A percentile compares a stretch with the other conserved stretches of the same genome.
phyloP scores from a whole-genome alignment of 352 stramenopile genomes.

The Pythium biforme region DNA sequence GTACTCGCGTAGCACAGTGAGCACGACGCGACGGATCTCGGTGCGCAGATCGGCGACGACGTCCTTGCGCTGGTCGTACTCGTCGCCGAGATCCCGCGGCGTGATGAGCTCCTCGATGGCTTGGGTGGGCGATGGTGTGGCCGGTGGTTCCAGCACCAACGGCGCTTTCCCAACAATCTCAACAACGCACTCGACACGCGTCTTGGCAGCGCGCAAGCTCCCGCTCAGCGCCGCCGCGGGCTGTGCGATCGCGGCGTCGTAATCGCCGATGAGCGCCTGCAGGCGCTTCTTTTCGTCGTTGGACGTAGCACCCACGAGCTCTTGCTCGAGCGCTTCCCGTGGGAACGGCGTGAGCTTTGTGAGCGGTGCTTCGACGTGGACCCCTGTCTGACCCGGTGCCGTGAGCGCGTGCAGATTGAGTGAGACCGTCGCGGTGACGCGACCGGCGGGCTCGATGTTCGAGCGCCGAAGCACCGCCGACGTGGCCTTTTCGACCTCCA shows the following conservation, averaged over 20 bases:
- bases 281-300: slow-evolving; percentile 80
- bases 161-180: slow-evolving; percentile 35
- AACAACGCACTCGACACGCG: slow-evolving; percentile 29
- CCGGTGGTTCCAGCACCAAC: slow-evolving; percentile 41
- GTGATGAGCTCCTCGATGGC: slow-evolving; percentile 55
- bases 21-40: slow-evolving; percentile 61
- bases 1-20: slow-evolving; percentile 64
- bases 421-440: slow-evolving; percentile 32
- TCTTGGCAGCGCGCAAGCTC: slow-evolving; percentile 28
- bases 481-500: slow-evolving; percentile 49
- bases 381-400: slow-evolving; percentile 29
- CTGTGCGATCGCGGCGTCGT: slow-evolving; percentile 40
- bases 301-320: slow-evolving; percentile 40
- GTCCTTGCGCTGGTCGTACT: slow-evolving; percentile 45
- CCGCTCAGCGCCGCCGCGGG: slow-evolving; percentile 28
- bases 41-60: slow-evolving; percentile 41
- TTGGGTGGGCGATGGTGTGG: slow-evolving; percentile 25
- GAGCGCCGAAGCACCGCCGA: slow-evolving; percentile 34
- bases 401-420: slow-evolving; percentile 42
- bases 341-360: slow-evolving; percentile 33
- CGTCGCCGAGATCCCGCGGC: slow-evolving; percentile 43
- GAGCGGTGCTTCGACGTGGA: slow-evolving; percentile 19
- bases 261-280: slow-evolving; percentile 60
- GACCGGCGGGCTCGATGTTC: slow-evolving; percentile 32
- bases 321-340: slow-evolving; percentile 54